Base-by-base conservation (phyloP, 768 basidiomycete species). In the Grammothele lineata region DNA sequence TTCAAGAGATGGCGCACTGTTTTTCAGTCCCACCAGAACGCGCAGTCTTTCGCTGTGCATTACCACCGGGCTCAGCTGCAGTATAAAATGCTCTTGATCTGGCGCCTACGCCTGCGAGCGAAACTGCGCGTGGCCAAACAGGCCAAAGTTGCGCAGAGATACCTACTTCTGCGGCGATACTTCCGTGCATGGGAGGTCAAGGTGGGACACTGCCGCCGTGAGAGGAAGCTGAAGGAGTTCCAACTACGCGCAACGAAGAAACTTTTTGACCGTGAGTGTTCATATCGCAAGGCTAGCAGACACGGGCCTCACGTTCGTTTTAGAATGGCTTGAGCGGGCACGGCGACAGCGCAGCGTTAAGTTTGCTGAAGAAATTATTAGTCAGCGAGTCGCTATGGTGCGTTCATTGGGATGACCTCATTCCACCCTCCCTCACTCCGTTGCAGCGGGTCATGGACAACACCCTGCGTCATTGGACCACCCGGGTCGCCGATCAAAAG, bases 401-500 rank as follows among this genome's bases (percentile, higher is more conserved):
- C 55, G 41, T 43, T 19, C n/a, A n/a, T n/a, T n/a, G n/a, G n/a
- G n/a, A n/a, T n/a, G n/a, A n/a, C n/a, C n/a, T n/a, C n/a, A n/a
- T n/a, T n/a, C n/a, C n/a, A n/a, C n/a, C n/a, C n/a, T n/a, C n/a
- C n/a, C n/a, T n/a, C n/a, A n/a, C n/a, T n/a, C 7, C 27, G 39
- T 11, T 41, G 36, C 50, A 89, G 87, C 77, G 80, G 43, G 64
- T 78, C 40, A 55, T 81, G 50, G 63, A 65, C n/a, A 59, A 65
- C 36, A 57, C 72, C 2, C 61, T 92, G 46, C 61, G 66, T 17
- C 66, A 60, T 34, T 92, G 89, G 89, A 87, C 80, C 8, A 80
- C 81, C 54, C 76, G 78, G 5, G 81, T 88, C 7, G 84, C 90
- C 47, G 80, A 80, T 39, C 63, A 87, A 40, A 92, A 90, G 59